Conservation (phyloP, 2,329 filamentous ascomycete genomes). For the Penicillium sp. region DNA sequence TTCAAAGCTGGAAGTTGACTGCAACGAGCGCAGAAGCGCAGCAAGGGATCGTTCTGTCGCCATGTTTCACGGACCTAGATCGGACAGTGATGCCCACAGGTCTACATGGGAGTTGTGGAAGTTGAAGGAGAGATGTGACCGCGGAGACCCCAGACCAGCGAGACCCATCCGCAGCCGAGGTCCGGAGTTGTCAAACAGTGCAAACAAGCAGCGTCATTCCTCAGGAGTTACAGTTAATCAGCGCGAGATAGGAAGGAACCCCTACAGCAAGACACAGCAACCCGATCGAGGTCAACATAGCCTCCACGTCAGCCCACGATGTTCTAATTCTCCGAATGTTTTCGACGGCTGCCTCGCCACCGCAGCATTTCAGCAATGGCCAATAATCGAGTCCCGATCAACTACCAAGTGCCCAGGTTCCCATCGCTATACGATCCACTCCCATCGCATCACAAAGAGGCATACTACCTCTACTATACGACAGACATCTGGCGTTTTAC, state of each 20-base stretch:
- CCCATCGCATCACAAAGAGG: slow-evolving; percentile 57
- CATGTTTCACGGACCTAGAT: slow-evolving; percentile 42
- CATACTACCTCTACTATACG: slow-evolving; percentile 70
- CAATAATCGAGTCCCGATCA: slow-evolving; percentile 51
- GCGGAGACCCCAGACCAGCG: slow-evolving; percentile 34
- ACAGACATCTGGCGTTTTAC: slow-evolving; percentile 86
- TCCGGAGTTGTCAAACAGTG: slow-evolving; percentile 35
- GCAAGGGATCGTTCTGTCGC: slow-evolving; percentile 63
- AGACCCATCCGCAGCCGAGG: slow-evolving; percentile 31
- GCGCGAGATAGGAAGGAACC: not conserved
- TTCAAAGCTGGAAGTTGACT: slow-evolving; percentile 59
- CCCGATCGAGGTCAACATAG: not conserved
- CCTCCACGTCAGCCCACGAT: not conserved
- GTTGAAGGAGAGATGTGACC: slow-evolving; percentile 14
- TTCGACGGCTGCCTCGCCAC: slow-evolving; percentile 4
- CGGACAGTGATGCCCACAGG: slow-evolving; percentile 10
- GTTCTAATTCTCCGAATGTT: not conserved
- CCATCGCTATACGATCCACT: slow-evolving; percentile 80
- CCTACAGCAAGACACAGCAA: not conserved
- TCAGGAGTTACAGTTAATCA: not conserved
- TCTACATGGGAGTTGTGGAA: slow-evolving; percentile 19
- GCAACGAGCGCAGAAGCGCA: slow-evolving; percentile 62
- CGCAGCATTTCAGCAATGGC: slow-evolving; percentile 24
- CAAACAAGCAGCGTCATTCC: slow-evolving; percentile 31
- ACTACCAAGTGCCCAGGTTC: slow-evolving; percentile 71